Conservation (phyloP, 2,329 filamentous ascomycete genomes). For the Fusarium protoensiforme region DNA sequence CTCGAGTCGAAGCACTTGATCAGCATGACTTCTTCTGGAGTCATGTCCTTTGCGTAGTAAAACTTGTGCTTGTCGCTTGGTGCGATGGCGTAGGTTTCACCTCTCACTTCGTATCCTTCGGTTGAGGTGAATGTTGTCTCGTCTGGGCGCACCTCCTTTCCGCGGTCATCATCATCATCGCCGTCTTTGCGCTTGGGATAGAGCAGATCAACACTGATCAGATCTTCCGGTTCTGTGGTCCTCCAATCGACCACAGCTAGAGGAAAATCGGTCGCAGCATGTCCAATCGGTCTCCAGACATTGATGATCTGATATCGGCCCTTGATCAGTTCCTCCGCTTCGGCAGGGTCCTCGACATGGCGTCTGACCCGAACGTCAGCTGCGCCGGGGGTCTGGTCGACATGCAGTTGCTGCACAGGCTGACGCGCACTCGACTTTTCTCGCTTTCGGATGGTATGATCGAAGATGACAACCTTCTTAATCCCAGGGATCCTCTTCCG, state of each 20-base stretch:
- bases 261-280: constrained; percentile 38
- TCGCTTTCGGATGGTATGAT: constrained; percentile 74
- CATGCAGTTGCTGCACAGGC: constrained; percentile 77
- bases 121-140: constrained; percentile 22
- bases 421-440: constrained; percentile 66
- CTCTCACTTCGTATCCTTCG: constrained; percentile 37
- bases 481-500: constrained; percentile 64
- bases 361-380: constrained; percentile 70
- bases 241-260: constrained; percentile 40
- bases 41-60: constrained; percentile 43
- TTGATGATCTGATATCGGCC: constrained; percentile 66
- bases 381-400: constrained; percentile 75
- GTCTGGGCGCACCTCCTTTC: constrained; percentile 37
- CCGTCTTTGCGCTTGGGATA: constrained; percentile 37
- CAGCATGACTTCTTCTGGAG: constrained; percentile 41
- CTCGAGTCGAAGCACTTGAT: constrained; percentile 44
- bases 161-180: constrained; percentile 37
- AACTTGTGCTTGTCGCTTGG: constrained; percentile 36
- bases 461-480: constrained; percentile 75
- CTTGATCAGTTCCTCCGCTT: constrained; percentile 50
- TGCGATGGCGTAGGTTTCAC: constrained; percentile 35
- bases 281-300: constrained; percentile 50
- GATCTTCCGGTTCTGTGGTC: constrained; percentile 36
- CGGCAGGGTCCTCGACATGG: constrained; percentile 63
- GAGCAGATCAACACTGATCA: constrained; percentile 37